Evolutionary conservation across 2,329 filamentous ascomycete genomes (phyloP), one percentile per base, ranked within the genome.

Genomic region (Ophiostoma perfectum): DNA sequence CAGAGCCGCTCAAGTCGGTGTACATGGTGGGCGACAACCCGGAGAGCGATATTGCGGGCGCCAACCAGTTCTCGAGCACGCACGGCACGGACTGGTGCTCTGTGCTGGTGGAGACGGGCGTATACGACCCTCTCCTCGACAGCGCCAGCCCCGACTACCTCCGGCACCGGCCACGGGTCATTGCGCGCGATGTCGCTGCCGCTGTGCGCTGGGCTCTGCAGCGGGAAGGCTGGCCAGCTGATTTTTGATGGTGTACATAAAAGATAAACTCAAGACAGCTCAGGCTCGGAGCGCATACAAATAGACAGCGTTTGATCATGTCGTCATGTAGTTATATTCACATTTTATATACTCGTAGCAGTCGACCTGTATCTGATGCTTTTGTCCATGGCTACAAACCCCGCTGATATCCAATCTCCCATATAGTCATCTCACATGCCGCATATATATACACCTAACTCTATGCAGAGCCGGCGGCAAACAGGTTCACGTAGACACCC

Each of bases 21-120:
- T 98, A 96, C 78, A 98, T 98, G 94, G 86, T 98, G 58, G 95
- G 95, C 5, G 91, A 94, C 75, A 94, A 94, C 74, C 90, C 91
- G 5, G 92, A 92, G 75, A 95, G 90, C 73, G 95, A 99, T 77
- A 97, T 99, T 72, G 82, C 86, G 5, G 95, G 95, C 5, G 93
- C 92, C 27, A 96, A 96, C 76, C 83, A 85, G 63, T 97, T 90
- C 75, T 75, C 80, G 62, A 91, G 89, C 71, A 80, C 83, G 4
- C 78, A 84, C 68, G 89, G 88, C 8, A 90, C 75, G 12, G 73
- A 75, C 70, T 78, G 76, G 76, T 69, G 69, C 41, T 74, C 74
- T 27, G 72, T 77, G 14, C 67, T 78, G 68, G 76, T 78, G 5
- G 70, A 71, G 72, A 78, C 76, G 47, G 76, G 76, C 5, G 76